Evolutionary conservation across 768 basidiomycete genomes (phyloP).

Genomic region (Suillus luteus): DNA sequence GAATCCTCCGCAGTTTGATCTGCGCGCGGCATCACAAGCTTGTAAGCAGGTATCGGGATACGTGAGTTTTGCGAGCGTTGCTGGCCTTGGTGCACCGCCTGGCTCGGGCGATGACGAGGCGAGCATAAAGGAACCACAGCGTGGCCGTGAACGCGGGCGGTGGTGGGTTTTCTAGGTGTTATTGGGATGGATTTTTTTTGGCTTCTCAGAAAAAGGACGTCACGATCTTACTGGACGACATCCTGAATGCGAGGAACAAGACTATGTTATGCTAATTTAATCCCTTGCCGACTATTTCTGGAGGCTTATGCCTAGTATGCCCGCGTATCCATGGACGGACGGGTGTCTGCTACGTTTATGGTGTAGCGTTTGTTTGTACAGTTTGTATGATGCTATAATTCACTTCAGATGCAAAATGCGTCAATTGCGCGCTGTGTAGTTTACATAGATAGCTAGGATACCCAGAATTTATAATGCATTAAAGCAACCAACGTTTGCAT

Average conservation of each 20-base stretch:
- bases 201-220: background rate
- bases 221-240: slow-evolving; percentile 2
- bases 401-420: background rate
- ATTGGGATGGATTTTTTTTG: slow-evolving; percentile 1
- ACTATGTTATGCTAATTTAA: slow-evolving; percentile 11
- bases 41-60: slow-evolving; percentile 62
- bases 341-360: slow-evolving; percentile 9
- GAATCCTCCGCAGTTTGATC: slow-evolving; percentile 54
- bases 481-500: background rate
- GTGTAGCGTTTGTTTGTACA: slow-evolving; percentile 3
- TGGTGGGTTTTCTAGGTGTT: slow-evolving; percentile 32
- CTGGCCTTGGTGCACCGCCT: slow-evolving; percentile 65
- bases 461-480: slow-evolving; percentile 4
- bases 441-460: background rate
- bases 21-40: slow-evolving; percentile 58
- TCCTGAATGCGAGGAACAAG: slow-evolving; percentile 4
- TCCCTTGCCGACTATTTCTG: background rate
- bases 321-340: slow-evolving; percentile 5
- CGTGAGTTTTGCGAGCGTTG: slow-evolving; percentile 66
- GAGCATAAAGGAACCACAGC: slow-evolving; percentile 21
- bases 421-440: background rate
- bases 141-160: slow-evolving; percentile 32
- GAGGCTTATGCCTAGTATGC: slow-evolving; percentile 10
- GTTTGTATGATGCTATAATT: slow-evolving; percentile 7
- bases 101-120: slow-evolving; percentile 41